These are phyloP conservation scores for Amanita molliuscula DNA, from an alignment of 768 basidiomycete genomes.

Conservation along the genomic window DNA sequence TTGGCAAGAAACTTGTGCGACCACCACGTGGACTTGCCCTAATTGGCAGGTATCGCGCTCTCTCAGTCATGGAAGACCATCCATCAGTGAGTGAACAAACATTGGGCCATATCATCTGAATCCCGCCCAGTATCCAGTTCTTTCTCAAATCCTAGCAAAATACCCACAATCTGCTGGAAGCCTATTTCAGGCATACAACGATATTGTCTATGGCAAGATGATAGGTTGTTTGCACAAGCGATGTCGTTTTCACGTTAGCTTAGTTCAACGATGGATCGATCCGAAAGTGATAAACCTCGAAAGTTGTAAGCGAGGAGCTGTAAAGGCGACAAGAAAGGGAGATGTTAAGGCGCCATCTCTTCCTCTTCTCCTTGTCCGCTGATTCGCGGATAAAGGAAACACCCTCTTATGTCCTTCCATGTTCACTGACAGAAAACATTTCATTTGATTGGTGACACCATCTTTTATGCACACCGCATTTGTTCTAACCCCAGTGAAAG, in stretches of 20 bases:
- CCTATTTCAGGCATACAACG: slow-evolving; percentile 71
- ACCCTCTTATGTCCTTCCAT: slow-evolving; percentile 49
- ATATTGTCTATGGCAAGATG: slow-evolving; percentile 46
- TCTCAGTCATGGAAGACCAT: neutral
- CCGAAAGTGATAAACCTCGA: slow-evolving; percentile 53
- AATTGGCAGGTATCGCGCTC: neutral
- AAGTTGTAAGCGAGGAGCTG: slow-evolving; percentile 40
- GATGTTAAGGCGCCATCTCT: slow-evolving; percentile 25
- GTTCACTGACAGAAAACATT: slow-evolving; percentile 53
- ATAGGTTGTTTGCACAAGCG: neutral
- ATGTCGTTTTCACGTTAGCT: slow-evolving; percentile 2
- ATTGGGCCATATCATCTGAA: neutral
- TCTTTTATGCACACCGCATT: neutral
- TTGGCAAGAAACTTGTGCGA: slow-evolving; percentile 8
- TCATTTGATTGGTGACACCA: slow-evolving; percentile 45
- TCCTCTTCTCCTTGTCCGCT: slow-evolving; percentile 2
- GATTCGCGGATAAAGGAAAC: slow-evolving; percentile 26
- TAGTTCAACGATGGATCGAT: slow-evolving; percentile 68
- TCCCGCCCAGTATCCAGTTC: slow-evolving; percentile 29
- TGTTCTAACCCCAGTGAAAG: slow-evolving; percentile 19
- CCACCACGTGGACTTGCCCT: slow-evolving; percentile 12
- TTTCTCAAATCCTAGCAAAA: slow-evolving; percentile 39
- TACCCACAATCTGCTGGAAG: slow-evolving; percentile 54
- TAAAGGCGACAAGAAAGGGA: slow-evolving; percentile 46
- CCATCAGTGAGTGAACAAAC: slow-evolving; percentile 1